Conservation (phyloP, 768 basidiomycete species). For the Mycena floridula region DNA sequence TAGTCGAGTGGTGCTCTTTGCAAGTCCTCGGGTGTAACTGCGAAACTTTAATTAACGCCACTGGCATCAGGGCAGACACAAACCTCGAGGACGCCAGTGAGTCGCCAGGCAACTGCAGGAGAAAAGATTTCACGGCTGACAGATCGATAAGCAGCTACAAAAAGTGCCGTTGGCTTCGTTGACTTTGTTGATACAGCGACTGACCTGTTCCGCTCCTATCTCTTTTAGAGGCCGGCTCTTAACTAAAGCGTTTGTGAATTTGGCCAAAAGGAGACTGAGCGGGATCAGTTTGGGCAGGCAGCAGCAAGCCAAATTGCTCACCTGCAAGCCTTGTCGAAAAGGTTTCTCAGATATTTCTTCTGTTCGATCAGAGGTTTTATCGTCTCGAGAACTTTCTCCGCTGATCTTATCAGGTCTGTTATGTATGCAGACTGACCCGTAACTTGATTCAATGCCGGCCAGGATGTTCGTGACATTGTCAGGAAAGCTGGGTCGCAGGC, state of each 20-base stretch:
- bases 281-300: conserved; percentile 1
- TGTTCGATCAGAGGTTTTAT: conserved; percentile 84
- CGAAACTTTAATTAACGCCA: conserved; percentile 7
- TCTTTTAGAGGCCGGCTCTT: conserved; percentile 87
- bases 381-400: conserved; percentile 70
- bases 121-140: conserved; percentile 75
- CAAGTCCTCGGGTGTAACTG: conserved; percentile 80
- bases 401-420: conserved; percentile 63
- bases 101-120: conserved; percentile 82
- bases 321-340: conserved; percentile 93
- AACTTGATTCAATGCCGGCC: conserved; percentile 78
- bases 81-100: conserved; percentile 49
- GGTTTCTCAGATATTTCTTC: conserved; percentile 90
- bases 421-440: conserved; percentile 82
- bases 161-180: too few relatives aligned
- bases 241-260: conserved; percentile 87
- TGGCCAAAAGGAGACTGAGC: conserved; percentile 71
- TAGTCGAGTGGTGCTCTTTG: conserved; percentile 72
- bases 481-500: conserved; percentile 74
- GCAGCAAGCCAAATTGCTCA: conserved; percentile 24
- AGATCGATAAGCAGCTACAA: conserved; percentile 82
- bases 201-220: conserved; percentile 91
- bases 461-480: conserved; percentile 72
- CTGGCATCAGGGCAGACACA: conserved; percentile 6
- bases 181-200: too few relatives aligned